These are phyloP conservation scores for Chlamydomonas schloesseri DNA, from an alignment of 139 green algal species.

Conservation along the genomic window DNA sequence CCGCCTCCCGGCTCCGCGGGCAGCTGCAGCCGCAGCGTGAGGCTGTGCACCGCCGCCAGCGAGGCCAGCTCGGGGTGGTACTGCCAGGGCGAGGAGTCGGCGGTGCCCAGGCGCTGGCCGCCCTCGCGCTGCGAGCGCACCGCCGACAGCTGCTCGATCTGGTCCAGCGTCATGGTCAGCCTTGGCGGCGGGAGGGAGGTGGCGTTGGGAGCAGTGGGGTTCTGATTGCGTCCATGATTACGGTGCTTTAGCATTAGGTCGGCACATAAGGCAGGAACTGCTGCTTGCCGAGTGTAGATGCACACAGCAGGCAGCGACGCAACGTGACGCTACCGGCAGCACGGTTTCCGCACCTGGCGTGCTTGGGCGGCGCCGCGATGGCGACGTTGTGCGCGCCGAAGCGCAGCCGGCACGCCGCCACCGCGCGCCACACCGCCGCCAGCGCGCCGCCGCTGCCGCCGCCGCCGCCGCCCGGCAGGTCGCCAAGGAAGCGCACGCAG, in stretches of 20 bases:
- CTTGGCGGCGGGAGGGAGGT: slow-evolving; percentile 5
- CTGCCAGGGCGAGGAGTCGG: slow-evolving; percentile 55
- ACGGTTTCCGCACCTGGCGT: slow-evolving; percentile 34
- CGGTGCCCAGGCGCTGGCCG: slow-evolving; percentile 50
- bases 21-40: slow-evolving; percentile 1
- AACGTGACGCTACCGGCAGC: neutral
- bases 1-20: neutral
- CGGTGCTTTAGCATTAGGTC: no score
- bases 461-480: slow-evolving; percentile 7
- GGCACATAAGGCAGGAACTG: no score
- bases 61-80: slow-evolving; percentile 57
- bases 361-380: slow-evolving; percentile 50
- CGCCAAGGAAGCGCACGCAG: slow-evolving; percentile 13
- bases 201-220: neutral
- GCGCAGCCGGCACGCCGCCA: slow-evolving; percentile 18
- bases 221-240: no score
- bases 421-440: slow-evolving; percentile 28
- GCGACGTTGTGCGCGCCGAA: slow-evolving; percentile 42
- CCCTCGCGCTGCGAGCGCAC: slow-evolving; percentile 48
- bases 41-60: slow-evolving; percentile 26
- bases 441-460: neutral
- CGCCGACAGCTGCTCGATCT: slow-evolving; percentile 59
- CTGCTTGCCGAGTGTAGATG: no score
- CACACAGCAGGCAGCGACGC: neutral
- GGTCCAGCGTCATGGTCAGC: slow-evolving; percentile 57